These are phyloP conservation scores for Obba rivulosa DNA, from an alignment of 768 basidiomycete species.

Conservation along the genomic window DNA sequence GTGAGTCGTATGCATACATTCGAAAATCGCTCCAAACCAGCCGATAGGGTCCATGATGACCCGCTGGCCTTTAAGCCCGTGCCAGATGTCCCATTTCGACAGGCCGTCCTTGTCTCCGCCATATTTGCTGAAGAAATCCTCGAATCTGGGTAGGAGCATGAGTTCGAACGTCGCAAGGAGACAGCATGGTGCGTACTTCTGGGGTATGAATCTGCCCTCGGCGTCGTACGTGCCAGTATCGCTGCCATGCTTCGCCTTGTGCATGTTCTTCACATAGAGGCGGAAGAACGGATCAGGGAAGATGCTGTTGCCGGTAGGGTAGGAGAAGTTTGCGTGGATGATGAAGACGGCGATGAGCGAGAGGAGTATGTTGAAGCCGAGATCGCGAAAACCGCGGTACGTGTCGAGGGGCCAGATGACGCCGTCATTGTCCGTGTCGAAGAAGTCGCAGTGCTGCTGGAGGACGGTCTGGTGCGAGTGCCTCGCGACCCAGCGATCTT, in stretches of 20 bases:
- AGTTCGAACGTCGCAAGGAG: not conserved
- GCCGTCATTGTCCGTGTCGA: conserved; percentile 36
- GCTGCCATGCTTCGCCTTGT: conserved; percentile 36
- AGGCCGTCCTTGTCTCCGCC: conserved; percentile 17
- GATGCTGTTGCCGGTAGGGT: conserved; percentile 20
- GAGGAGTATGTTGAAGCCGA: conserved; percentile 37
- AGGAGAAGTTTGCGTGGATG: conserved; percentile 32
- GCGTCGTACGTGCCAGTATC: conserved; percentile 38
- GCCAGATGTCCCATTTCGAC: conserved; percentile 23
- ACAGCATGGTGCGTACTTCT: conserved; percentile 14
- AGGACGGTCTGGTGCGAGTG: conserved; percentile 29
- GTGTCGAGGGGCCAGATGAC: conserved; percentile 42
- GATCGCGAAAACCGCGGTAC: conserved; percentile 33
- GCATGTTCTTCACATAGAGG: conserved; percentile 29
- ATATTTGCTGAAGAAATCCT: conserved; percentile 39
- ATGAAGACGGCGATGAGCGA: conserved; percentile 28
- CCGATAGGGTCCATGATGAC: conserved; percentile 34
- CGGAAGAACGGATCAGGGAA: conserved; percentile 40
- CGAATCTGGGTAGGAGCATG: conserved; percentile 22
- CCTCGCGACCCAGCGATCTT: conserved; percentile 8
- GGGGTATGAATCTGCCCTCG: conserved; percentile 36
- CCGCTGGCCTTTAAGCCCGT: conserved; percentile 31
- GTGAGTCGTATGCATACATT: conserved; percentile 20
- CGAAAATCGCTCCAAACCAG: conserved; percentile 29
- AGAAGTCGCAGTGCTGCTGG: conserved; percentile 37